Conservation (phyloP, 1,284 basidiomycete genomes). For the Leccinum solheimii region DNA sequence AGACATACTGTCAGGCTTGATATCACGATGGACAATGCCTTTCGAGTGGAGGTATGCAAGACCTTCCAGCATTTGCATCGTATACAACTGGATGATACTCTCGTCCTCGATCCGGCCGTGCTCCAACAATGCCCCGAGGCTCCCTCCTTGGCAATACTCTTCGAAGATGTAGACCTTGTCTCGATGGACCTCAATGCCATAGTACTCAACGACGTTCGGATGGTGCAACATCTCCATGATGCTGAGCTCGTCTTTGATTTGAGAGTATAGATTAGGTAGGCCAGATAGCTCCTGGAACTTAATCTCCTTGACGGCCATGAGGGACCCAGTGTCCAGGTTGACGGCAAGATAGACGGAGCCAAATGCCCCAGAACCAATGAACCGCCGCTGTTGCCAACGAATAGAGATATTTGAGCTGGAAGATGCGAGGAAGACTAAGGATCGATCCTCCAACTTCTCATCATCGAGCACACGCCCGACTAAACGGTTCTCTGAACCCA, state of each 20-base stretch:
- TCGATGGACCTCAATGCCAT: conserved; percentile 98
- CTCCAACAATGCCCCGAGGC: conserved; percentile 86
- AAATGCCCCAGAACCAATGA: conserved; percentile 97
- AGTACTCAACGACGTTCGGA: conserved; percentile 98
- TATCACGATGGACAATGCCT: conserved; percentile 94
- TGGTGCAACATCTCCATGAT: conserved; percentile 99
- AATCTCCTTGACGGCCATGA: conserved; percentile 99
- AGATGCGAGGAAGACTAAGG: conserved; percentile 88
- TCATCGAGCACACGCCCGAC: conserved; percentile 90
- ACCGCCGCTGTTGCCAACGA: conserved; percentile 97
- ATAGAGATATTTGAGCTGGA: conserved; percentile 95
- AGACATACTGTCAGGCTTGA: conserved; percentile 97
- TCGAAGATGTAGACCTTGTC: conserved; percentile 99
- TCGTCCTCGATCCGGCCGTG: conserved; percentile 98
- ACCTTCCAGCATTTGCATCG: conserved; percentile 96
- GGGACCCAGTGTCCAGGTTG: conserved; percentile 93
- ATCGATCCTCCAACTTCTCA: conserved; percentile 88
- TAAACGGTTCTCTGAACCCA: conserved; percentile 70
- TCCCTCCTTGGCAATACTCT: conserved; percentile 97
- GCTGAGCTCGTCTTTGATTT: conserved; percentile 95
- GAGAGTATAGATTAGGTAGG: conserved; percentile 81
- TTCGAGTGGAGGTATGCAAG: conserved; percentile 92
- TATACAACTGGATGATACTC: conserved; percentile 93
- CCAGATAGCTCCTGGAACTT: conserved; percentile 93
- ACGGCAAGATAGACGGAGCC: conserved; percentile 98